Evolutionary conservation across 768 basidiomycete genomes (phyloP).

Genomic region (Flagelloscypha sp.): DNA sequence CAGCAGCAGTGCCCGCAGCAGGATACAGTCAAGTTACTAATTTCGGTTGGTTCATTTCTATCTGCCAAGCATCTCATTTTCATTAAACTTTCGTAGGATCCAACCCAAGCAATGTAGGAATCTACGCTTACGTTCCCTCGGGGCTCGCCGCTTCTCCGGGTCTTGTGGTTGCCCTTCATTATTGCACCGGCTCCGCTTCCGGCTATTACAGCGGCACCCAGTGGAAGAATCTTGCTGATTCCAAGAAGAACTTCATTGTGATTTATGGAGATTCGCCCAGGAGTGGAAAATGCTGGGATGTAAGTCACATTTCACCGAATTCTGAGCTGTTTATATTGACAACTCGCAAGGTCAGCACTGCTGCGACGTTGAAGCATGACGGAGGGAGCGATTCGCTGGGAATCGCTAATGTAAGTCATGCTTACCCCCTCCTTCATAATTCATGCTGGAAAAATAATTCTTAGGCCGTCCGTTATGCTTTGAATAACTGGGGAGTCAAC

Average conservation of each 20-base stretch:
- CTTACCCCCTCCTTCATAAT: too few species aligned
- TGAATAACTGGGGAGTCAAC: conserved; percentile 36
- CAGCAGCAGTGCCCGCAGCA: too few species aligned
- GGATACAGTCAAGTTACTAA: too few species aligned
- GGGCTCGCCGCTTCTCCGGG: conserved; percentile 30
- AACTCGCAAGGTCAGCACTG: conserved; percentile 41
- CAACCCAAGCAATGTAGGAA: conserved; percentile 45
- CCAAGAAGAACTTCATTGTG: conserved; percentile 40
- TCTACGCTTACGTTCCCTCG: conserved; percentile 38
- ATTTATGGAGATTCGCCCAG: conserved; percentile 39
- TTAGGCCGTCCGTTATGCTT: conserved; percentile 40
- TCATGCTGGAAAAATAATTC: too few species aligned
- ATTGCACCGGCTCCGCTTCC: conserved; percentile 43
- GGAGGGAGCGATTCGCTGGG: conserved; percentile 47
- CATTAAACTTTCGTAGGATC: too few species aligned
- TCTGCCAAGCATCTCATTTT: too few species aligned
- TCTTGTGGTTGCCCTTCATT: conserved; percentile 38
- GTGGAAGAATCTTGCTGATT: conserved; percentile 43
- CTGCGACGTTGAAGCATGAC: conserved; percentile 45
- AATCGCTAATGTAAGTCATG: conserved; percentile 40
- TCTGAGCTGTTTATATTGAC: too few species aligned
- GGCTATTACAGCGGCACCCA: conserved; percentile 42
- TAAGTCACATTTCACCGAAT: too few species aligned
- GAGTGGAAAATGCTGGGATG: conserved; percentile 44
- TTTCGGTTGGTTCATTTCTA: too few species aligned